Evolutionary conservation across 164 flowering plant genomes (phyloP), one percentile per base, ranked within the genome.

Genomic region (Berberis thunbergii): DNA sequence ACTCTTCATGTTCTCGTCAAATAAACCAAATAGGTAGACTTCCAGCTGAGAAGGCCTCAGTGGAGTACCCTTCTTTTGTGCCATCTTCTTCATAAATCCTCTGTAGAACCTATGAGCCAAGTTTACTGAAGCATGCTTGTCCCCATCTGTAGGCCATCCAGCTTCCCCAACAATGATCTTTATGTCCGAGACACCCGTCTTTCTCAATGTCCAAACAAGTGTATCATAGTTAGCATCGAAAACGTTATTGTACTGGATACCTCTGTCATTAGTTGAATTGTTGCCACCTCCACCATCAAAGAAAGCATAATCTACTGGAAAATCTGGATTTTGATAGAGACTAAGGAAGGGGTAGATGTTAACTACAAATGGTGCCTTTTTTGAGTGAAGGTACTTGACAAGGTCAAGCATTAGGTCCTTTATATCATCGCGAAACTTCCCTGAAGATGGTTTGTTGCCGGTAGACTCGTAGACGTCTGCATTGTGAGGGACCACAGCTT

Each of bases 391-490:
- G 53, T 54, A 67, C 64, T 67, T 64, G 0, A 67, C 70, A 39
- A 67, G 60, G 41, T 67, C 53, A 45, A 39, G 6, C 71, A 68
- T 74, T 40, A 60, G 66, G 2, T 49, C 60, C 10, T 49, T 9
- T 8, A 74, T 64, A 44, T 70, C 74, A 12, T 68, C 4, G 0
- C 77, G 68, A 55, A 74, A 74, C n/a, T 41, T 56, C 4, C 77
- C 77, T 1, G 68, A 69, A 1, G 77, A 74, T 46, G 77, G 49
- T 6, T 69, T 61, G 53, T 70, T 41, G 2, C 7, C 45, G 7
- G 76, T 73, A 7, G 74, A 67, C 4, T 67, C 54, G 42, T 70
- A 70, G 13, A 74, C 71, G 61, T 70, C 77, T 3, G 77, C 71
- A 58, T 74, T 74, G 41, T 63, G 48, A 4, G 77, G 73, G 4